Conservation (phyloP, 2,329 filamentous ascomycete species). For the Malbranchea cinnamomea region DNA sequence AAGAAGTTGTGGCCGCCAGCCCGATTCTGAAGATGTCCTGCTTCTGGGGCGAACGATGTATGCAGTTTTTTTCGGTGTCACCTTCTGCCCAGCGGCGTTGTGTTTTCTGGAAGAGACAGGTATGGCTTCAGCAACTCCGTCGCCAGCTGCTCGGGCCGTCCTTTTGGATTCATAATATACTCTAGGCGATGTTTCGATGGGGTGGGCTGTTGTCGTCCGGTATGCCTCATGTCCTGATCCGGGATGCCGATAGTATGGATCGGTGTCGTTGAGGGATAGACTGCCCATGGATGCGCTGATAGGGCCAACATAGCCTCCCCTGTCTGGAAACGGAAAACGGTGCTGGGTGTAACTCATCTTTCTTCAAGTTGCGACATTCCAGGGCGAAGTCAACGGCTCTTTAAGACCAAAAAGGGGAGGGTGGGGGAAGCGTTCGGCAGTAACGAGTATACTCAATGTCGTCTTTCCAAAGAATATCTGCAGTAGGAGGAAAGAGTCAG, state of each 20-base stretch:
- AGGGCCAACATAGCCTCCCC: slow-evolving; percentile 21
- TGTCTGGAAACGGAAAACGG: slow-evolving; percentile 21
- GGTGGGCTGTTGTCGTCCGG: slow-evolving; percentile 15
- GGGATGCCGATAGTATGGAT: slow-evolving; percentile 19
- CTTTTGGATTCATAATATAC: slow-evolving; percentile 5
- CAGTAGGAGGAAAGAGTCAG: no score
- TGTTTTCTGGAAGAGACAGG: background rate
- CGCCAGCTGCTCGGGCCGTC: slow-evolving; percentile 12
- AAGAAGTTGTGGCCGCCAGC: no score
- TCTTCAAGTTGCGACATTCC: no score
- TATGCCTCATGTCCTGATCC: slow-evolving; percentile 17
- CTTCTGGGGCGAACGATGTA: slow-evolving; percentile 25
- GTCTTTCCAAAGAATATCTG: no score
- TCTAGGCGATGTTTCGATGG: slow-evolving; percentile 10
- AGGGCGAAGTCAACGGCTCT: no score
- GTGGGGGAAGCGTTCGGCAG: no score
- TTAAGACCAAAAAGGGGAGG: no score
- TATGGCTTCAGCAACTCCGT: slow-evolving; percentile 17
- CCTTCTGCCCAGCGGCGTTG: no score
- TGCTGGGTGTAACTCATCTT: slow-evolving; percentile 20
- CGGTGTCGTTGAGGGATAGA: slow-evolving; percentile 20
- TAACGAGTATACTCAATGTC: no score
- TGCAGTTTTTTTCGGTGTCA: slow-evolving; percentile 18
- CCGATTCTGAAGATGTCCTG: no score
- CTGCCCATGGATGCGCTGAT: slow-evolving; percentile 28